phyloP scores from a whole-genome alignment of 805 yeast genomes.

The Candida koratica region DNA sequence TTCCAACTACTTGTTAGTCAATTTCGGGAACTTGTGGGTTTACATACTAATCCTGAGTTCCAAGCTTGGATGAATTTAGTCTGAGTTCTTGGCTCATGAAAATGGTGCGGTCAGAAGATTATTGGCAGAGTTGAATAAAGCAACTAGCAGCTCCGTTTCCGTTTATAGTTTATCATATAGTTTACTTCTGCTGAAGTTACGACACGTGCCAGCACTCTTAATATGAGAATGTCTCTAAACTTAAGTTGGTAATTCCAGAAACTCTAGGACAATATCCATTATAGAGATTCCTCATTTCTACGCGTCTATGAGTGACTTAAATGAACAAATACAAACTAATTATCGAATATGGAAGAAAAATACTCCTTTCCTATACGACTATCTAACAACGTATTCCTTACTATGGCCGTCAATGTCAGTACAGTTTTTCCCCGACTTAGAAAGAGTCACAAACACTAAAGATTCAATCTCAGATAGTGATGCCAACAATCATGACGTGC shows the following conservation, averaged over 20 bases:
- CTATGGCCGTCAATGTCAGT: constrained; percentile 43
- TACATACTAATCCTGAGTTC: constrained; percentile 74
- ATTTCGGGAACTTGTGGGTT: no score
- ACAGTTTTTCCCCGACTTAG: constrained; percentile 41
- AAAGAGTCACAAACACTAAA: constrained; percentile 8
- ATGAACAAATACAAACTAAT: constrained; percentile 27
- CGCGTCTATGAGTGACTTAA: constrained; percentile 16
- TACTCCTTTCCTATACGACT: constrained; percentile 41
- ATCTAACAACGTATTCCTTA: constrained; percentile 35
- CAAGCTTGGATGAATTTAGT: constrained; percentile 74
- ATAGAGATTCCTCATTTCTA: background rate
- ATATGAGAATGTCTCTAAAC: no score
- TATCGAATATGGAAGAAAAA: constrained; percentile 44
- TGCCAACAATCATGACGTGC: constrained; percentile 12
- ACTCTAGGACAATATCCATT: no score
- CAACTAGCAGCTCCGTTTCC: no score
- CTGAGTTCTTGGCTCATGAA: constrained; percentile 21
- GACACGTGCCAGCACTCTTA: no score
- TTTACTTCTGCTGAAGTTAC: no score
- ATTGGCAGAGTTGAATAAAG: no score
- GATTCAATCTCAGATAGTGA: background rate
- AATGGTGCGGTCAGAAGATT: no score
- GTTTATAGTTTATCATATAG: no score
- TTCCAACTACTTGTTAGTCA: constrained; percentile 82
- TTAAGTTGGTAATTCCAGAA: no score